Conservation (phyloP, 768 basidiomycete species). For the Crucibulum laeve region DNA sequence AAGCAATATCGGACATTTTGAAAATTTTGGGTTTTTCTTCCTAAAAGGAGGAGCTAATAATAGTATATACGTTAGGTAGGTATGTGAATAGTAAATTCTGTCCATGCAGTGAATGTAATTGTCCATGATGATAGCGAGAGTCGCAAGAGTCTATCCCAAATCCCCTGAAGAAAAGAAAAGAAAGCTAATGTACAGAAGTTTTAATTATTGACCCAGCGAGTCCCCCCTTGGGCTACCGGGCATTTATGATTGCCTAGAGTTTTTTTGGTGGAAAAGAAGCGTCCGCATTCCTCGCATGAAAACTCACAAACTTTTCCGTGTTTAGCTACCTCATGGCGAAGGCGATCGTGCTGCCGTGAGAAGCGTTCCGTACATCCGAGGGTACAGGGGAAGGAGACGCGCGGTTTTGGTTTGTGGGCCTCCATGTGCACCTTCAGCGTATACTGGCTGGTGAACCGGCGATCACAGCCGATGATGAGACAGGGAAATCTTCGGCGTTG, state of each 20-base stretch:
- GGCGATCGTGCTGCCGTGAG: conserved; percentile 52
- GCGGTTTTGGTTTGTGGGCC: conserved; percentile 49
- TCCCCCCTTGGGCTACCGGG: conserved; percentile 43
- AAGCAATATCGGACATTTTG: too few species aligned
- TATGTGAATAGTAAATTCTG: too few species aligned
- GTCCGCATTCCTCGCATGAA: conserved; percentile 43
- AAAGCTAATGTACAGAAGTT: conserved; percentile 4
- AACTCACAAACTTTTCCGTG: conserved; percentile 56
- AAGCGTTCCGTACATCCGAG: conserved; percentile 52
- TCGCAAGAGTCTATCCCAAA: conserved; percentile 3
- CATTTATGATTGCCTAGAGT: conserved; percentile 55
- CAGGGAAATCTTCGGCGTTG: conserved; percentile 43
- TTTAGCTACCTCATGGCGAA: conserved; percentile 56
- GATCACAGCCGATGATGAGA: conserved; percentile 38
- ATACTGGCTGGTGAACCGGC: conserved; percentile 50
- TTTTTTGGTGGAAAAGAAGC: conserved; percentile 50
- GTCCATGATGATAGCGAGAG: conserved; percentile 1
- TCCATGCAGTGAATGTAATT: conserved; percentile 1
- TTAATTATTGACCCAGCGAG: conserved; percentile 41
- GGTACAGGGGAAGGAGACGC: conserved; percentile 43
- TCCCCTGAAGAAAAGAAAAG: conserved; percentile 7
- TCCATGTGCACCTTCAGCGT: conserved; percentile 53
- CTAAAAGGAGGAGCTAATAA: too few species aligned
- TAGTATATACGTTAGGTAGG: too few species aligned
- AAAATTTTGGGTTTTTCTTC: too few species aligned